Evolutionary conservation across 306 rosid species (phyloP), one percentile per base, ranked within the genome.

Genomic region (Dalbergia cochinchinensis): DNA sequence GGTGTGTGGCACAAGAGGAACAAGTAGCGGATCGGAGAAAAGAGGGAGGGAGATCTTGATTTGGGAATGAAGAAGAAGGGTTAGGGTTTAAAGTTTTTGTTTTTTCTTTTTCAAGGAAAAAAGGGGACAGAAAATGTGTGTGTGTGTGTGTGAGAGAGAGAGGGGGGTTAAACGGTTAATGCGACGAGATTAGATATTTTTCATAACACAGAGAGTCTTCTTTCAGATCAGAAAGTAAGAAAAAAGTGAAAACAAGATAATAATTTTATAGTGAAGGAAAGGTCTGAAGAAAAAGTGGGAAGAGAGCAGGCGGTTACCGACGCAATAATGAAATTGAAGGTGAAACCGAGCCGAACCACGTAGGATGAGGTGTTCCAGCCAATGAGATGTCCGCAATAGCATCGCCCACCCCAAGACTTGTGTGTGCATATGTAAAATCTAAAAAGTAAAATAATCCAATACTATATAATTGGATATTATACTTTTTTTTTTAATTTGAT

Each of bases 1-100:
- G 80, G 84, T 78, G 55, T 26, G 31, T 26, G 77, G 72, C 63
- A 85, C 85, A 53, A 57, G 76, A 82, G 14, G 31, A 26, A 26
- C 4, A 3, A 63, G 69, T 12, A 66, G 80, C 87, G 82, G 93
- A 92, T 91, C 91, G 89, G 87, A 85, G 88, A 81, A 26, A 62
- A 31, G 35, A 11, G 6, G 15, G 50, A 69, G 69, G 75, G 83
- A 78, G 6, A 42, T 42, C 20, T 50, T 50, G 82, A 78, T 68
- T 85, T 83, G 55, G 86, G 74, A 5, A 10, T 10, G 13, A 10
- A 16, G 14, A 18, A 33, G 39, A 85, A 86, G 80, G 71, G 59
- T 79, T 92, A 84, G 96, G 98, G 97, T 87, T 92, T 90, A 7
- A 44, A 44, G 50, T 44, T 44, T 44, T 8, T 44, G 0, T 26